Evolutionary conservation across 192 early-diverging fungal species (phyloP), one percentile per base, ranked within the genome.

Genomic region (Backusella macrospora): DNA sequence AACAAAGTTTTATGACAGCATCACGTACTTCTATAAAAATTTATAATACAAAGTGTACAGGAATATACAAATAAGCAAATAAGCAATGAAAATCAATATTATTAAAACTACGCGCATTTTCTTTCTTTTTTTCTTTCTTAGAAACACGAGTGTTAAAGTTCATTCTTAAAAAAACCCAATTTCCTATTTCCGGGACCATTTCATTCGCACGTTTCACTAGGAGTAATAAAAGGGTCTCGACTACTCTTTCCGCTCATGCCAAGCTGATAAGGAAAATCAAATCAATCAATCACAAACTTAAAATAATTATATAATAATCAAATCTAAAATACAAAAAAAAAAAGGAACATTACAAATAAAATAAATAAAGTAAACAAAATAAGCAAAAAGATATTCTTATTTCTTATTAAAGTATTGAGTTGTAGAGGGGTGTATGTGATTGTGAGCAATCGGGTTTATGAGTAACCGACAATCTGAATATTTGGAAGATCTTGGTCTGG

Each of bases 211-310:
- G 52, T 59, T 59, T 59, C 52, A 59, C 18, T 59, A 21, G 5
- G 52, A 59, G 26, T 21, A 26, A 21, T 26, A 5, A 26, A 59
- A 23, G 10, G 52, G 52, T 59, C 52, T 59, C 52, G 52, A 59
- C 52, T 59, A 18, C 52, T 59, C 26, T 52, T 59, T 59, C 52
- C 21, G 23, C 18, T 59, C 26, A 23, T 59, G 52, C 52, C 52
- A 59, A 59, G 52, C 21, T 26, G 26, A 59, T 4, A 23, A 55
- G 48, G 48, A 9, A 43, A 43, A 43, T 43, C 18, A 55, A 55
- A 55, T 23, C 49, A 55, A 55, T 23, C 6, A 16, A 55, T 3
- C 49, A 55, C 48, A 49, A 49, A 26, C 52, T 43, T 3, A 26
- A 55, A 55, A n/a, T 26, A 9, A 55, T 12, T 13, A 3, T 21